These are phyloP conservation scores for Cylindrotheca closterium DNA, from an alignment of 108 stramenopile species.

Conservation along the genomic window DNA sequence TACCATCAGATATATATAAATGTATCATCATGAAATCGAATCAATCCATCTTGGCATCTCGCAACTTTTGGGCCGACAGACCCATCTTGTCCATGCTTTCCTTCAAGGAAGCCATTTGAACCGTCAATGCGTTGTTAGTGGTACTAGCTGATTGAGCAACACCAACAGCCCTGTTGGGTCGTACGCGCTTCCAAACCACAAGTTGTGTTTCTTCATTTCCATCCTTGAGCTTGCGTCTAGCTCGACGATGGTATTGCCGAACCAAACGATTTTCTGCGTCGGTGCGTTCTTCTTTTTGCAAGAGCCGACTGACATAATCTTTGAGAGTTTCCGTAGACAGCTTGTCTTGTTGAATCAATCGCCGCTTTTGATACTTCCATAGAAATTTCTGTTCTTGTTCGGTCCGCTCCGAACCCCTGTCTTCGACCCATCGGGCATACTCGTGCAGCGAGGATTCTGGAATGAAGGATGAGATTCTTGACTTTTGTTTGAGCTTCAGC, in stretches of 20 bases:
- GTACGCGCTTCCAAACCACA: conserved; percentile 8
- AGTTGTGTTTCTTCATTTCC: background rate
- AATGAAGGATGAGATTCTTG: too few species aligned
- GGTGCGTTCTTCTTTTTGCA: conserved; percentile 8
- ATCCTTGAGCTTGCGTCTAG: background rate
- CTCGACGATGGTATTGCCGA: conserved; percentile 14
- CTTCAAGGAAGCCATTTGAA: conserved; percentile 10
- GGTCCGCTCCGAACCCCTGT: conserved; percentile 17
- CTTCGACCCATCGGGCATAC: conserved; percentile 26
- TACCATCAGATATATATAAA: too few species aligned
- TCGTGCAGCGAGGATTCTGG: conserved; percentile 20
- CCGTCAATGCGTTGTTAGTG: background rate
- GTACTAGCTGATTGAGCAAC: background rate
- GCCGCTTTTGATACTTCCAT: conserved; percentile 17
- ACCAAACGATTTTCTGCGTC: conserved; percentile 12
- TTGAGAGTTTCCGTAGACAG: background rate
- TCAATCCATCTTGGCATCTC: conserved; percentile 16
- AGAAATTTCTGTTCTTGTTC: conserved; percentile 21
- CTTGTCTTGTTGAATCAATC: conserved; percentile 4
- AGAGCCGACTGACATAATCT: conserved; percentile 6
- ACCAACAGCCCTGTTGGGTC: background rate
- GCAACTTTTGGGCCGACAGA: conserved; percentile 15
- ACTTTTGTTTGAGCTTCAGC: conserved; percentile 14
- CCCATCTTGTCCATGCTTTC: conserved; percentile 33
- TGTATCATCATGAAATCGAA: too few species aligned